phyloP scores from a whole-genome alignment of 805 yeast genomes.

The Kodamaea hsintzibuensis region DNA sequence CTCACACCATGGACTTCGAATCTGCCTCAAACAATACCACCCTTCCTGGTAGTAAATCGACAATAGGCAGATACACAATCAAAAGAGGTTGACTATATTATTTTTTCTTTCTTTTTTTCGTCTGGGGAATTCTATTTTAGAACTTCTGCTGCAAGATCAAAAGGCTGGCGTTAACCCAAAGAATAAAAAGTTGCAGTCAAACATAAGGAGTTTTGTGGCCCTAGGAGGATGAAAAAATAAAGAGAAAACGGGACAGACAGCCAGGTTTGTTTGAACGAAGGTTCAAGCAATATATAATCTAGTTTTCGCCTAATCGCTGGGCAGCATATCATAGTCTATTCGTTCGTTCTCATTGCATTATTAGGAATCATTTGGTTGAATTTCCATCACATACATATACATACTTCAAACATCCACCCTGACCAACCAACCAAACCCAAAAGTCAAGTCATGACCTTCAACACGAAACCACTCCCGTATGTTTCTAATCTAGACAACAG shows the following conservation, averaged over 20 bases:
- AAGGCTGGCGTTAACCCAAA: conserved; percentile 4
- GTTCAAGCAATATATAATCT: neutral
- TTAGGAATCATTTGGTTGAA: neutral
- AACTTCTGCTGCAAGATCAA: conserved; percentile 2
- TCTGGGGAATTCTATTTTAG: neutral
- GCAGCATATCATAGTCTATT: neutral
- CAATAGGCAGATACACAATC: neutral
- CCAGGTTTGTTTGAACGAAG: conserved; percentile 1
- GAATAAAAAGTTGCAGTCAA: neutral
- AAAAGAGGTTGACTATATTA: neutral
- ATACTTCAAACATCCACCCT: too few species aligned
- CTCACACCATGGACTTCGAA: too few species aligned
- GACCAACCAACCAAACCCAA: too few species aligned
- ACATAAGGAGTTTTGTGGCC: neutral
- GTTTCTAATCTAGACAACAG: conserved; percentile 19
- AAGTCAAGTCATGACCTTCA: conserved; percentile 7
- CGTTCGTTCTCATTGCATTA: neutral
- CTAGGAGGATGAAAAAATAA: conserved; percentile 2
- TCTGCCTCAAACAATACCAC: neutral
- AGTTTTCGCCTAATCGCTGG: neutral
- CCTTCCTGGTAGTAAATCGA: neutral
- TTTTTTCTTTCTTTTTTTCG: neutral
- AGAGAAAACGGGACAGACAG: conserved; percentile 6
- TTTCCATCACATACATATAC: neutral
- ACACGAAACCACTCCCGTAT: conserved; percentile 28